Evolutionary conservation across 176 grass and related monocot species (phyloP).

Genomic region (Elaeis guineensis): DNA sequence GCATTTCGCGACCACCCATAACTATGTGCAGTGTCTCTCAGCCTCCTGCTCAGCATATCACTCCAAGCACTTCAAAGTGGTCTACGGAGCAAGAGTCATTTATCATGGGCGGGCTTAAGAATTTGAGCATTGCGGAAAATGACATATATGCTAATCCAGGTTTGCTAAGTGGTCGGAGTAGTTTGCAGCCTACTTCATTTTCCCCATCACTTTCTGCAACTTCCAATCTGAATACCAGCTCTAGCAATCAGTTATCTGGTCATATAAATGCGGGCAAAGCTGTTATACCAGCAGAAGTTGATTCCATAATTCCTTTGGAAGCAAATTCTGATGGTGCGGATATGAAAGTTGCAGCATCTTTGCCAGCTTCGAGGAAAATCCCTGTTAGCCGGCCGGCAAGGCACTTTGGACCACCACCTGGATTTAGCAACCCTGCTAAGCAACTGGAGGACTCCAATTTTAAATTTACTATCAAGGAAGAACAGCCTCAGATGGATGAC

Average conservation of each 20-base stretch:
- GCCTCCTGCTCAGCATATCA: constrained; percentile 22
- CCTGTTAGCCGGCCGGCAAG: constrained; percentile 70
- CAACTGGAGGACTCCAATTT: constrained; percentile 44
- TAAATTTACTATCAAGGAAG: constrained; percentile 19
- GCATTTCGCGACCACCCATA: constrained; percentile 14
- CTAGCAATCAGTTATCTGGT: constrained; percentile 16
- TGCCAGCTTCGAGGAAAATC: constrained; percentile 43
- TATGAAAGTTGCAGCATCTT: constrained; percentile 34
- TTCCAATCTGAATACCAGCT: constrained; percentile 9
- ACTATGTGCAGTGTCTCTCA: constrained; percentile 5
- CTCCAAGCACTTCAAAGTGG: constrained; percentile 28
- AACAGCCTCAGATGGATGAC: constrained; percentile 43
- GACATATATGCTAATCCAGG: constrained; percentile 33
- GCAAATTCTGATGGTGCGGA: constrained; percentile 23
- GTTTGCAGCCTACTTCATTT: constrained; percentile 28
- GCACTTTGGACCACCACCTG: constrained; percentile 73
- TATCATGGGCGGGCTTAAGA: constrained; percentile 41
- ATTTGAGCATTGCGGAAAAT: constrained; percentile 50
- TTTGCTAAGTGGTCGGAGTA: constrained; percentile 30
- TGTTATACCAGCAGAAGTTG: constrained; percentile 35
- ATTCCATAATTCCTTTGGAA: constrained; percentile 38
- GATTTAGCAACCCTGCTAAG: constrained; percentile 49
- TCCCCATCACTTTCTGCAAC: constrained; percentile 27
- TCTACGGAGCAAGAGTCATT: constrained; percentile 34
- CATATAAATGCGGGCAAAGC: constrained; percentile 33